Evolutionary conservation across 305 asterid genomes (phyloP).

Genomic region (Andrographis paniculata): DNA sequence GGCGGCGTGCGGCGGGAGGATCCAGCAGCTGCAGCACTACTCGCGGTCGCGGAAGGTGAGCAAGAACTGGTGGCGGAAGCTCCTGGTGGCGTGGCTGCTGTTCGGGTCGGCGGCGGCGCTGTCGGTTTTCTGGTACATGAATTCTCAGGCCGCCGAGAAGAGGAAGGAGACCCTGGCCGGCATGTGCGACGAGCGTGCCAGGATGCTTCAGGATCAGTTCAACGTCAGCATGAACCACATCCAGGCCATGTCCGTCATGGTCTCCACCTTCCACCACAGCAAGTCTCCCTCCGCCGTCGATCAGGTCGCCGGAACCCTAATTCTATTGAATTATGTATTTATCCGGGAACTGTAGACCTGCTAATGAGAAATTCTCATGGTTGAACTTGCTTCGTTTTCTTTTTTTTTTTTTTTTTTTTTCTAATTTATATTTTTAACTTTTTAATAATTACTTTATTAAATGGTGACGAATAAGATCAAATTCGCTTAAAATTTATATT

Average conservation of each 20-base stretch:
- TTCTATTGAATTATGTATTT: neutral
- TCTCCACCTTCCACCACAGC: slow-evolving; percentile 86
- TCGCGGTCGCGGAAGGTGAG: slow-evolving; percentile 38
- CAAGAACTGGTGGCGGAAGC: slow-evolving; percentile 59
- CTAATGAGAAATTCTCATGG: too few relatives aligned
- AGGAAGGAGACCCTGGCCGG: slow-evolving; percentile 81
- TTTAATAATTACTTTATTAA: too few relatives aligned
- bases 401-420: neutral
- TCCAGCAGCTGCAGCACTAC: slow-evolving; percentile 49
- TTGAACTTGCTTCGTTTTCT: neutral
- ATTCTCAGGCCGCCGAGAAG: slow-evolving; percentile 52
- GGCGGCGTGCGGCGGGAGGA: slow-evolving; percentile 34
- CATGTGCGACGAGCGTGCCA: slow-evolving; percentile 96
- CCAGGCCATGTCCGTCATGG: slow-evolving; percentile 92
- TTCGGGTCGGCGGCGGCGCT: slow-evolving; percentile 30
- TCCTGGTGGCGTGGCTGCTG: slow-evolving; percentile 44
- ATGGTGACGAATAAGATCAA: too few relatives aligned
- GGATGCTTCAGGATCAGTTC: slow-evolving; percentile 97
- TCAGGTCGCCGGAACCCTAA: slow-evolving; percentile 41
- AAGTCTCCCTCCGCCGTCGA: slow-evolving; percentile 84
- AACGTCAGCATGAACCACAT: slow-evolving; percentile 96
- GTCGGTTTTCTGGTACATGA: slow-evolving; percentile 45
- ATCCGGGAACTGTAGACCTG: neutral
- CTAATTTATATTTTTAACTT: too few relatives aligned
- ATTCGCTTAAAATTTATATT: too few relatives aligned